phyloP scores from a whole-genome alignment of 768 basidiomycete species.

The Hysterangium stoloniferum region DNA sequence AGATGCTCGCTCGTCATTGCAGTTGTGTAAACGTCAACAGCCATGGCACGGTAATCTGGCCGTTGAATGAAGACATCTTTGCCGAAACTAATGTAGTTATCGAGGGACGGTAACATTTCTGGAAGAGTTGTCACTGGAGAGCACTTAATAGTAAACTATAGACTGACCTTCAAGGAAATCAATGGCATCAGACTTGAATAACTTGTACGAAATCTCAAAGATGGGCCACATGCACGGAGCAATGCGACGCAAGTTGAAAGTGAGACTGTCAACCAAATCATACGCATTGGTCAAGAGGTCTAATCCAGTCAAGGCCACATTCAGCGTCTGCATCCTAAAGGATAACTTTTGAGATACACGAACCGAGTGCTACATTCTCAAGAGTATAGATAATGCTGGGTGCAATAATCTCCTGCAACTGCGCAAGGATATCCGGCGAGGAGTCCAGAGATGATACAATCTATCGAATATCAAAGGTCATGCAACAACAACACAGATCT shows the following conservation, averaged over 20 bases:
- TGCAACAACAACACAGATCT: background rate
- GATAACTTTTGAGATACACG: slow-evolving; percentile 19
- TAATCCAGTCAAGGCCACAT: no score
- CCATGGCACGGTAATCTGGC: slow-evolving; percentile 69
- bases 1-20: slow-evolving; percentile 61
- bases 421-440: slow-evolving; percentile 63
- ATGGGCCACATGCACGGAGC: slow-evolving; percentile 82
- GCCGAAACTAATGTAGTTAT: slow-evolving; percentile 86
- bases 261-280: slow-evolving; percentile 76
- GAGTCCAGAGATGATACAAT: slow-evolving; percentile 69
- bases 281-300: slow-evolving; percentile 86
- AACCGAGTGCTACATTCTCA: slow-evolving; percentile 70
- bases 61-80: slow-evolving; percentile 64
- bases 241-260: slow-evolving; percentile 71
- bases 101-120: slow-evolving; percentile 83
- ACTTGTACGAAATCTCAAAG: slow-evolving; percentile 71
- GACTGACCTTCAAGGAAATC: slow-evolving; percentile 79
- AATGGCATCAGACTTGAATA: slow-evolving; percentile 77
- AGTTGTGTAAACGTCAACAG: slow-evolving; percentile 77
- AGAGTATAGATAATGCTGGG: slow-evolving; percentile 73
- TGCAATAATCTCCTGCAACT: slow-evolving; percentile 76
- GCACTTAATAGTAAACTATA: no score
- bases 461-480: slow-evolving; percentile 28
- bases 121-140: background rate
- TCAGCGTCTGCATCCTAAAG: background rate